phyloP scores from a whole-genome alignment of 2,329 filamentous ascomycete species.

The Aphanoascus verrucosus region DNA sequence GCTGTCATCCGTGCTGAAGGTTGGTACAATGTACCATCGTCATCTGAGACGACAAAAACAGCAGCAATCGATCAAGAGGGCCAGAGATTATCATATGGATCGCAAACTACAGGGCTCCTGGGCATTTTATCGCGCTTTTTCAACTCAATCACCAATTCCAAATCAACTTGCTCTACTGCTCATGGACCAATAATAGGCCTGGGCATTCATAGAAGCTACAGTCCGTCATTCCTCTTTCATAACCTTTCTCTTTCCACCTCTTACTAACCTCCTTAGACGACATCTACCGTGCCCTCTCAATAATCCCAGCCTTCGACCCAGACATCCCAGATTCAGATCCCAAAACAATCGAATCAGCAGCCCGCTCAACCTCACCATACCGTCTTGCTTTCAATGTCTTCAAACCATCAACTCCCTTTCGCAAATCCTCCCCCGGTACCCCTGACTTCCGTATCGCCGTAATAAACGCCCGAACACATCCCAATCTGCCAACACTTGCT shows the following conservation, averaged over 20 bases:
- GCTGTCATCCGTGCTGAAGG: conserved; percentile 60
- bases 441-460: conserved; percentile 83
- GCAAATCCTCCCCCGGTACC: conserved; percentile 63
- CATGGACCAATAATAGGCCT: conserved; percentile 43
- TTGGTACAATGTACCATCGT: conserved; percentile 29
- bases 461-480: conserved; percentile 58
- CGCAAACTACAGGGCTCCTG: conserved; percentile 19
- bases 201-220: conserved; percentile 46
- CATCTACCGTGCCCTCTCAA: conserved; percentile 64
- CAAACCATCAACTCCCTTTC: conserved; percentile 61
- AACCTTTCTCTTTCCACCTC: background rate
- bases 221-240: conserved; percentile 21
- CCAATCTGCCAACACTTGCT: conserved; percentile 59
- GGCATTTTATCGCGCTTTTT: conserved; percentile 28
- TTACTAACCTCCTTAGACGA: conserved; percentile 49
- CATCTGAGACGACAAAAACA: background rate
- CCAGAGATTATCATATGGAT: conserved; percentile 1
- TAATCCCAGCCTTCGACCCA: conserved; percentile 63
- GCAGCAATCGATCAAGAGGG: background rate
- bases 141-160: conserved; percentile 24
- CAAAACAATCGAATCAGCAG: conserved; percentile 16
- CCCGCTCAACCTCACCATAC: conserved; percentile 40
- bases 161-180: conserved; percentile 22
- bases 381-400: conserved; percentile 70
- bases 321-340: conserved; percentile 24